These are phyloP conservation scores for Ophiostoma tasmaniense DNA, from an alignment of 2,329 filamentous ascomycete species.

Conservation along the genomic window DNA sequence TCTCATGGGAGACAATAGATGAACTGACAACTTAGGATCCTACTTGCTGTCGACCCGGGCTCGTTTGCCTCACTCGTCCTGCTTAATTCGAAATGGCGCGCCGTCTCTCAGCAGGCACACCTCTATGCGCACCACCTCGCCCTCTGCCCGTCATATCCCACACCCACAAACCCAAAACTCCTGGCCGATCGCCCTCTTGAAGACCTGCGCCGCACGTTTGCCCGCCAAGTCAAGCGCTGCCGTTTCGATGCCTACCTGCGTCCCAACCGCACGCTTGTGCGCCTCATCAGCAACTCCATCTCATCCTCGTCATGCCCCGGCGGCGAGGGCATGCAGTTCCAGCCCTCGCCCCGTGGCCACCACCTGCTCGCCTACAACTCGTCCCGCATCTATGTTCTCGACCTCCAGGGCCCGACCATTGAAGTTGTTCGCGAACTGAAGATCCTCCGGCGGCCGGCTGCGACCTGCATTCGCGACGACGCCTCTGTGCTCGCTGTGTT, in stretches of 20 bases:
- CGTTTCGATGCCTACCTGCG: constrained; percentile 68
- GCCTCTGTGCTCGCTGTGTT: constrained; percentile 68
- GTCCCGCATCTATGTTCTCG: constrained; percentile 71
- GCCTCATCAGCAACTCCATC: constrained; percentile 73
- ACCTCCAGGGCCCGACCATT: constrained; percentile 52
- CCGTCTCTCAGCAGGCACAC: constrained; percentile 53
- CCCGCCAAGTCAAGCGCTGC: constrained; percentile 64
- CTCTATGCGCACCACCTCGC: constrained; percentile 56
- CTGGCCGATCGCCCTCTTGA: constrained; percentile 42
- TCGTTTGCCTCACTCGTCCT: constrained; percentile 59
- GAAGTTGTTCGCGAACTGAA: constrained; percentile 71
- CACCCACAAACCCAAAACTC: constrained; percentile 31
- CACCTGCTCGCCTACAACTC: constrained; percentile 76
- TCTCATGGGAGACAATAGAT: background rate
- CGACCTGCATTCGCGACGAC: constrained; percentile 72
- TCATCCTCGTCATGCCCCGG: constrained; percentile 76
- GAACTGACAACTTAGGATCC: constrained; percentile 41
- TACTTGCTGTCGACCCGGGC: constrained; percentile 50
- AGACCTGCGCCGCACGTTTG: constrained; percentile 56
- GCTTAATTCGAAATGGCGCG: constrained; percentile 57
- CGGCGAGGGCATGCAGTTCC: constrained; percentile 79
- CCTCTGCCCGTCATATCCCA: constrained; percentile 51
- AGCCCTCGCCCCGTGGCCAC: constrained; percentile 65
- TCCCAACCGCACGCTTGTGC: constrained; percentile 62
- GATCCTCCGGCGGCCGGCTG: constrained; percentile 64